Evolutionary conservation across 1,139 yeast species (phyloP).

Genomic region (Candida gigantensis): DNA sequence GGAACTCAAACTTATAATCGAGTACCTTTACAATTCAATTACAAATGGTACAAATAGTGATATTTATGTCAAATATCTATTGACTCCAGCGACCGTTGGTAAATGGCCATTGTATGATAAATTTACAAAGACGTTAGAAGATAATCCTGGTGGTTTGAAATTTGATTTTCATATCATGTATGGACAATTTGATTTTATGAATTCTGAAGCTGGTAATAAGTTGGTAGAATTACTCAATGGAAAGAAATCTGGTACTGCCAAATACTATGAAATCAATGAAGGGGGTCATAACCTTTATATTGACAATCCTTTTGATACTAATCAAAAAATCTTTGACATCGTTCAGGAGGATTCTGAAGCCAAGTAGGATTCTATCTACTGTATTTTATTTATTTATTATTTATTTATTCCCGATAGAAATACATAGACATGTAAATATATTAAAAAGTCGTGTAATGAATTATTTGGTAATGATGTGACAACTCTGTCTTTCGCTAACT

Average conservation of each 20-base stretch:
- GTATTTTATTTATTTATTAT: too few relatives aligned
- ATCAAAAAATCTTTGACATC: slow-evolving; percentile 30
- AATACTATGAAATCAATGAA: slow-evolving; percentile 32
- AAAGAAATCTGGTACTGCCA: slow-evolving; percentile 6
- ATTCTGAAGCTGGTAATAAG: slow-evolving; percentile 65
- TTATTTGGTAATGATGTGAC: too few relatives aligned
- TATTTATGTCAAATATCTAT: slow-evolving; percentile 59
- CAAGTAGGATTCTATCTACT: too few relatives aligned
- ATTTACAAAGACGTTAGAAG: slow-evolving; percentile 32
- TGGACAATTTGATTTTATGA: slow-evolving; percentile 90
- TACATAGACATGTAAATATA: too few relatives aligned
- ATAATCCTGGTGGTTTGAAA: slow-evolving; percentile 19
- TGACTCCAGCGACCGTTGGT: slow-evolving; percentile 79
- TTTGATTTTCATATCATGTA: slow-evolving; percentile 62
- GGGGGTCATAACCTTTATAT: slow-evolving; percentile 51
- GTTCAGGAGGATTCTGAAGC: too few relatives aligned
- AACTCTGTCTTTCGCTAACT: too few relatives aligned
- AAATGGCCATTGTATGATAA: slow-evolving; percentile 74
- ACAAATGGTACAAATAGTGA: slow-evolving; percentile 65
- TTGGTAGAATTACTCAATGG: slow-evolving; percentile 41
- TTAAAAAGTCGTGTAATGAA: too few relatives aligned
- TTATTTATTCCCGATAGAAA: too few relatives aligned
- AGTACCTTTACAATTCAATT: slow-evolving; percentile 61
- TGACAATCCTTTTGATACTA: slow-evolving; percentile 57
- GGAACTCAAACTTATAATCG: slow-evolving; percentile 50